Evolutionary conservation across 2,329 filamentous ascomycete species (phyloP).

Genomic region (Fusarium chuoi): DNA sequence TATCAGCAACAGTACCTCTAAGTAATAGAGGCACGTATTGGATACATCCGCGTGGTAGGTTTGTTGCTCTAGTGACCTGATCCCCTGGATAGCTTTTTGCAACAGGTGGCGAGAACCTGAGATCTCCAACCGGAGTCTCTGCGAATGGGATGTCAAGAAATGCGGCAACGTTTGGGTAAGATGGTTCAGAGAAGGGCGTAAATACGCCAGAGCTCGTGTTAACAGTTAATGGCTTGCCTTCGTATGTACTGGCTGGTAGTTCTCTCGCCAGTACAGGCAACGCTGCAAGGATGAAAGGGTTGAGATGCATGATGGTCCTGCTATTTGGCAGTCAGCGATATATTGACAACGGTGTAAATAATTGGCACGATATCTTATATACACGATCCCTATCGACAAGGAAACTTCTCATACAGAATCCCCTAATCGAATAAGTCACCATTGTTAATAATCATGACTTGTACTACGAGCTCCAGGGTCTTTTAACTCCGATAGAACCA

Average conservation of each 20-base stretch:
- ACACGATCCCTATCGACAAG: neutral
- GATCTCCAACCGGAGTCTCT: constrained; percentile 11
- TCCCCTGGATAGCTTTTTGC: neutral
- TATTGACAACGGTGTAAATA: too few species aligned
- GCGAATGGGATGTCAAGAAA: constrained; percentile 34
- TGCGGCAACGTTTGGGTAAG: constrained; percentile 13
- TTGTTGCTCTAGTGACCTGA: neutral
- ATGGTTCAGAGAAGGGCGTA: constrained; percentile 1
- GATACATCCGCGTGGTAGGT: constrained; percentile 25
- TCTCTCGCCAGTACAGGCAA: neutral
- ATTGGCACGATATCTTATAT: neutral
- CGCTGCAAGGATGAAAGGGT: neutral
- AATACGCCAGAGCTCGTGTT: constrained; percentile 35
- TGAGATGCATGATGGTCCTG: constrained; percentile 3
- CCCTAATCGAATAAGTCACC: too few species aligned
- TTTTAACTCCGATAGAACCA: constrained; percentile 26
- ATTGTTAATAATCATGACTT: neutral
- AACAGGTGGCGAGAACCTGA: constrained; percentile 23
- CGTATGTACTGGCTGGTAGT: neutral
- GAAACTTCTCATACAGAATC: accelerated
- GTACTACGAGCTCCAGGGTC: accelerated
- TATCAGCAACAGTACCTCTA: constrained; percentile 7
- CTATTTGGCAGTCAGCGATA: too few species aligned
- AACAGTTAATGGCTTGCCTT: neutral
- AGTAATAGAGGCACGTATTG: constrained; percentile 20